A percentile compares a stretch with the other conserved stretches of the same genome.
Evolutionary conservation across 495 filamentous ascomycete species (phyloP).

Genomic region (Evansstolkia leycettana): DNA sequence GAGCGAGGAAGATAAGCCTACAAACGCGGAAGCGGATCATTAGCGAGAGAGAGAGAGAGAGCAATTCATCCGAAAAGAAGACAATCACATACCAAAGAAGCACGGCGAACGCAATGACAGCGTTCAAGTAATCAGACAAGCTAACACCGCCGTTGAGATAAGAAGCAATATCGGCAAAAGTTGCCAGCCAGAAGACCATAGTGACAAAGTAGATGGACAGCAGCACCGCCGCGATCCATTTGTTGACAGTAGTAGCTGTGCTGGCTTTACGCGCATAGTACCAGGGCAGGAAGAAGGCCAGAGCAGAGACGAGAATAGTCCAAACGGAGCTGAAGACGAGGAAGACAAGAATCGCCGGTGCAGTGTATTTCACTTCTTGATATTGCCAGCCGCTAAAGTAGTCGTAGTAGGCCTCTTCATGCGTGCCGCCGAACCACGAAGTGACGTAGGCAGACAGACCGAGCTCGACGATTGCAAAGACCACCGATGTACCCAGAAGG

Average conservation of each 20-base stretch:
- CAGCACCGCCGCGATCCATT: conserved; percentile 8
- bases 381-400: conserved; percentile 1
- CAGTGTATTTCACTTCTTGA: conserved; percentile 4
- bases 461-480: conserved; percentile 17
- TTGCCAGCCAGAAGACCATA: conserved; percentile 22
- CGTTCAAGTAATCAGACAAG: conserved; percentile 10
- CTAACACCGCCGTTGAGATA: conserved; percentile 3
- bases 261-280: conserved; percentile 9
- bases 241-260: conserved; percentile 11
- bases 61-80: background rate
- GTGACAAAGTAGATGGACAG: conserved; percentile 16
- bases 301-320: conserved; percentile 12
- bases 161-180: conserved; percentile 18
- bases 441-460: conserved; percentile 12
- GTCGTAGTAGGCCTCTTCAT: conserved; percentile 1
- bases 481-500: conserved; percentile 11
- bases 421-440: conserved; percentile 1
- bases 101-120: conserved; percentile 19
- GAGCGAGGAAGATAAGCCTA: conserved; percentile 18
- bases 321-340: conserved; percentile 14
- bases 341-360: conserved; percentile 14
- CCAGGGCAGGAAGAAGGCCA: conserved; percentile 13
- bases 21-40: background rate
- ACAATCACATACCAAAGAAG: conserved; percentile 14
- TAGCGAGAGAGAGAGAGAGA: background rate